Evolutionary conservation across 768 basidiomycete genomes (phyloP), one percentile per base, ranked within the genome.

Genomic region (Lactarius sp.): DNA sequence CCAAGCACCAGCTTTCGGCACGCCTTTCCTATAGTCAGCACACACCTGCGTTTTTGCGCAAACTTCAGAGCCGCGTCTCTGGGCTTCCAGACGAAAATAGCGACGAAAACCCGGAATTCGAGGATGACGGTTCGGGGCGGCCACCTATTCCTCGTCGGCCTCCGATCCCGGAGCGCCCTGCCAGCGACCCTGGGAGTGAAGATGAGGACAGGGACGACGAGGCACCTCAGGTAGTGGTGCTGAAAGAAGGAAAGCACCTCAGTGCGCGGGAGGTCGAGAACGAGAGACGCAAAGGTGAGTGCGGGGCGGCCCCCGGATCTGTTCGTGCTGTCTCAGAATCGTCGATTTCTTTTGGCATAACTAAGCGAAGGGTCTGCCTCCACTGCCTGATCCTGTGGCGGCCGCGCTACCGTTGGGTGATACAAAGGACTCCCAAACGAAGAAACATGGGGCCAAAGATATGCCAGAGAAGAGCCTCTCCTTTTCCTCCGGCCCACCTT

Each of bases 201-300:
- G 85, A 86, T 56, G 90, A 92, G 53, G 74, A 75, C 34, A 68
- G 68, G n/a, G 69, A 52, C 10, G 93, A 94, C 69, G 94, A 95
- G 73, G 86, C 82, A 68, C 94, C 94, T 3, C 90, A 92, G 71
- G 85, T 97, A 8, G 92, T 97, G 3, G 94, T 96, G 9, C 72
- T 97, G 67, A 92, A 83, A 71, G 83, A 88, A 68, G 94, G 94
- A 33, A 95, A 92, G 72, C 94, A 97, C 77, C 78, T 97, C 49
- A 84, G 83, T 2, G 86, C 81, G 66, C 76, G 81, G 59, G 91
- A 96, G 70, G 92, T 81, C 4, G 87, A 91, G 78, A 87, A 90
- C 71, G 80, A 90, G 69, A 79, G 80, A 59, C 82, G 90, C 59
- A 84, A 81, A 80, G 88, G 91, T 91, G 63, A 55, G 78, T 69